Conservation (phyloP, 1,284 basidiomycete genomes). For the Melampsora larici-populina region DNA sequence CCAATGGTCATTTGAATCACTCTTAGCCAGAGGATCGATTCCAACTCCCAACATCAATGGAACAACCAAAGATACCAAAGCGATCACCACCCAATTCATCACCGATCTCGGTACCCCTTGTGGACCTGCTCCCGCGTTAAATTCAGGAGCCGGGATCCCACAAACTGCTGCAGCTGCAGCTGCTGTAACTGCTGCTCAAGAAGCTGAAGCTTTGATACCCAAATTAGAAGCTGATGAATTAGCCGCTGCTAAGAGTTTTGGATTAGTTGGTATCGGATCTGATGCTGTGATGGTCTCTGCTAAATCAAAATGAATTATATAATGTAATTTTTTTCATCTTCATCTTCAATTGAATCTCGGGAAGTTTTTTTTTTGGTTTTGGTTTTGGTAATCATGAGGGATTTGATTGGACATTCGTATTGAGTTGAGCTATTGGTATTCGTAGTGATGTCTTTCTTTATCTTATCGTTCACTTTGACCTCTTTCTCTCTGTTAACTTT, state of each 20-base stretch:
- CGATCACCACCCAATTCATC: conserved; percentile 7
- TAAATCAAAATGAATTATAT: background rate
- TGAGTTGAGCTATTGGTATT: no score
- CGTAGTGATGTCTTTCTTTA: no score
- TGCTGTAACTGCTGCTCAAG: conserved; percentile 8
- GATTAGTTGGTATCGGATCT: conserved; percentile 18
- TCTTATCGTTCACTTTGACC: no score
- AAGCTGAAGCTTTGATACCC: conserved; percentile 22
- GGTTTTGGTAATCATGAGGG: no score
- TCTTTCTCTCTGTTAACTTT: no score
- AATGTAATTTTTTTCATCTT: no score
- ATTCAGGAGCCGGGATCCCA: background rate
- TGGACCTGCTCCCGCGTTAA: conserved; percentile 3
- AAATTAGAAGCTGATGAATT: background rate
- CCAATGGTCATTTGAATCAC: conserved; percentile 35
- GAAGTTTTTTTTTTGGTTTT: no score
- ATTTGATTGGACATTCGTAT: no score
- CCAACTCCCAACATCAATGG: conserved; percentile 5
- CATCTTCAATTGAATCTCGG: no score
- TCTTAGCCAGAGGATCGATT: conserved; percentile 24
- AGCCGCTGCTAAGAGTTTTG: conserved; percentile 13
- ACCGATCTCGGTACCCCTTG: conserved; percentile 20
- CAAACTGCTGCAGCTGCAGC: conserved; percentile 19
- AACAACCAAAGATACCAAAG: no score
- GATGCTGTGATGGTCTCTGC: conserved; percentile 6